A percentile compares a stretch with the other conserved stretches of the same genome.
Conservation (phyloP, 176 grass and related monocot genomes). For the Oropetium thomaeum region DNA sequence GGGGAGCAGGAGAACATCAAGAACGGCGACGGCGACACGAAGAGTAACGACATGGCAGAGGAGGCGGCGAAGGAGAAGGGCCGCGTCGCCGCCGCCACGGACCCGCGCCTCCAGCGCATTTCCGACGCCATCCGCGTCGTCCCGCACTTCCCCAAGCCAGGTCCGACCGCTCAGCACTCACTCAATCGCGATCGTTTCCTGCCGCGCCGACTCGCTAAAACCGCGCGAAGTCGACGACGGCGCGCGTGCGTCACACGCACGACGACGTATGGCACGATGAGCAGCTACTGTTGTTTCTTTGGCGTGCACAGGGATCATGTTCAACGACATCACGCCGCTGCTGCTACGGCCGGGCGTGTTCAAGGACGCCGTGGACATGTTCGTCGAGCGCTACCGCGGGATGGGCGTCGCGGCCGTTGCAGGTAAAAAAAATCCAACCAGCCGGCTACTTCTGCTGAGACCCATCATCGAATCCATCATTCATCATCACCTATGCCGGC, state of each 20-base stretch:
- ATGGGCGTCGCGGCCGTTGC: slow-evolving; percentile 81
- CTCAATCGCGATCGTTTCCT: not conserved
- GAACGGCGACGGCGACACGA: not conserved
- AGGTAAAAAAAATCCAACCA: slow-evolving; percentile 33
- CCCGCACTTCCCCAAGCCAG: slow-evolving; percentile 93
- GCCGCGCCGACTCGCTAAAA: not conserved
- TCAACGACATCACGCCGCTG: slow-evolving; percentile 93
- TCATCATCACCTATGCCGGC: no score
- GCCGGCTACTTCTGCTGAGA: not conserved
- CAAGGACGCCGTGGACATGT: slow-evolving; percentile 82
- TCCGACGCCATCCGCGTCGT: slow-evolving; percentile 86
- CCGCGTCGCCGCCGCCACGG: slow-evolving; percentile 17
- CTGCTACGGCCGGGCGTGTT: slow-evolving; percentile 78
- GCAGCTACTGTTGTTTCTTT: not conserved
- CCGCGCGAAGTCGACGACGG: not conserved
- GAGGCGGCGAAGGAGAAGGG: slow-evolving; percentile 25
- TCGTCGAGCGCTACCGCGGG: slow-evolving; percentile 82
- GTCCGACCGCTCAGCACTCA: slow-evolving; percentile 11
- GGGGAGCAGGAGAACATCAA: slow-evolving; percentile 36
- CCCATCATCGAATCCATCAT: not conserved
- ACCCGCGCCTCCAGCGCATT: slow-evolving; percentile 78
- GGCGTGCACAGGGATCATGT: slow-evolving; percentile 87
- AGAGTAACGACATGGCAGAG: not conserved
- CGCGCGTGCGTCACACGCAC: not conserved
- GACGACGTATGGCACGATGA: no score